These are phyloP conservation scores for Exsudoporus frostii DNA, from an alignment of 768 basidiomycete species.

Conservation along the genomic window DNA sequence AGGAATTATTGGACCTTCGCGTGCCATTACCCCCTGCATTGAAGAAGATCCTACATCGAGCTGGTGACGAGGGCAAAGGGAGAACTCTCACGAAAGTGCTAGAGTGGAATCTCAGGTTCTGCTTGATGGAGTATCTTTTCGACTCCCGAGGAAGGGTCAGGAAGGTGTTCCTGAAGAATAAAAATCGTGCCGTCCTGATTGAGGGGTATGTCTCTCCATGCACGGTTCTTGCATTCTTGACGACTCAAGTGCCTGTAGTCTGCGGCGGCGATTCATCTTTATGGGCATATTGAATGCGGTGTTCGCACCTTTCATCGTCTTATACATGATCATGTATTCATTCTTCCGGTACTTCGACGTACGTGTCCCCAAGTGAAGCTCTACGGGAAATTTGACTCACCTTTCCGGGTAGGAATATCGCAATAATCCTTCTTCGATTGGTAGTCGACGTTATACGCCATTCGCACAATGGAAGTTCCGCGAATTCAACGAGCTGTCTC, in stretches of 20 bases:
- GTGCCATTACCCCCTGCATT: constrained; percentile 70
- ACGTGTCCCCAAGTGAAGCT: constrained; percentile 20
- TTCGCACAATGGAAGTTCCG: constrained; percentile 98
- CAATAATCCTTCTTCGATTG: constrained; percentile 95
- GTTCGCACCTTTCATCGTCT: constrained; percentile 94
- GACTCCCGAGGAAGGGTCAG: constrained; percentile 86
- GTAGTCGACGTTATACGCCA: constrained; percentile 87
- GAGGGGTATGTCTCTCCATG: constrained; percentile 60
- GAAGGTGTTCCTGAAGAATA: constrained; percentile 86
- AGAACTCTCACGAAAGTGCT: constrained; percentile 83
- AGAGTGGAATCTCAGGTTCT: constrained; percentile 97
- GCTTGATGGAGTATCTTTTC: constrained; percentile 93
- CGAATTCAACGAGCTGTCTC: constrained; percentile 97
- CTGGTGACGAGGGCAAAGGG: constrained; percentile 58
- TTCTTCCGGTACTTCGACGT: constrained; percentile 99
- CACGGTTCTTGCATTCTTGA: background rate
- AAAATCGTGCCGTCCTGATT: constrained; percentile 72
- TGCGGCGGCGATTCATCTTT: constrained; percentile 86
- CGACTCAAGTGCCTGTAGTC: constrained; percentile 39
- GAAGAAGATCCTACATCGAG: constrained; percentile 45
- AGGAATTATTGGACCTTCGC: constrained; percentile 86
- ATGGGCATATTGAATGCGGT: constrained; percentile 96
- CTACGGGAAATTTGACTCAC: background rate
- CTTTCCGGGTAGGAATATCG: constrained; percentile 78
- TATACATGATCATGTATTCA: constrained; percentile 96